Conservation (phyloP, 768 basidiomycete species). For the Nevesoporus exiguus region DNA sequence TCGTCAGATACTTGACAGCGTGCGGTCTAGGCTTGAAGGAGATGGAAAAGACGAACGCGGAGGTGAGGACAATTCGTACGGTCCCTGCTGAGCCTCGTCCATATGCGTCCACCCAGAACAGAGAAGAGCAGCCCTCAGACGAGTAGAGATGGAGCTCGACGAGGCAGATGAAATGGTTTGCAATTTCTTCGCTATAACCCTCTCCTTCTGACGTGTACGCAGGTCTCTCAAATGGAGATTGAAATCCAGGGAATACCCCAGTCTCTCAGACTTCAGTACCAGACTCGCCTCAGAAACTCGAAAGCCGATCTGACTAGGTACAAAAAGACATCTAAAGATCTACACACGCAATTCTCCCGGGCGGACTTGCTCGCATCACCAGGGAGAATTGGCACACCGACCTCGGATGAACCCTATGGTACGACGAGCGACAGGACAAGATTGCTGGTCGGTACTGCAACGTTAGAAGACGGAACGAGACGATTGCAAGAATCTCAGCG, state of each 20-base stretch:
- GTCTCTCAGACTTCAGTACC: slow-evolving; percentile 74
- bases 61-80: slow-evolving; percentile 46
- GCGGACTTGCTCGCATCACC: slow-evolving; percentile 70
- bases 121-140: slow-evolving; percentile 71
- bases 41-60: slow-evolving; percentile 62
- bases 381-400: slow-evolving; percentile 30
- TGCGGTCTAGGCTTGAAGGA: slow-evolving; percentile 74
- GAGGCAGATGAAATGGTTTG: slow-evolving; percentile 96
- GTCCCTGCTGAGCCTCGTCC: slow-evolving; percentile 1
- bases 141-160: slow-evolving; percentile 93
- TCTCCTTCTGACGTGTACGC: slow-evolving; percentile 3
- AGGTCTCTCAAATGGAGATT: slow-evolving; percentile 99
- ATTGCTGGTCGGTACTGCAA: slow-evolving; percentile 70
- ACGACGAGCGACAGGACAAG: slow-evolving; percentile 70
- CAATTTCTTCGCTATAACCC: neutral
- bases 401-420: slow-evolving; percentile 81
- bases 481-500: slow-evolving; percentile 88
- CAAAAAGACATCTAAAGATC: slow-evolving; percentile 79
- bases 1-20: slow-evolving; percentile 70
- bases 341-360: slow-evolving; percentile 66
- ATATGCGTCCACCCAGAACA: slow-evolving; percentile 52
- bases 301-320: slow-evolving; percentile 72
- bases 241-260: slow-evolving; percentile 94
- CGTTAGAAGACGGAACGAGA: slow-evolving; percentile 80
- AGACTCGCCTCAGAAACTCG: slow-evolving; percentile 66